A percentile compares a stretch with the other conserved stretches of the same genome.
phyloP scores from a whole-genome alignment of 164 flowering plant species.

The Santalum album region DNA sequence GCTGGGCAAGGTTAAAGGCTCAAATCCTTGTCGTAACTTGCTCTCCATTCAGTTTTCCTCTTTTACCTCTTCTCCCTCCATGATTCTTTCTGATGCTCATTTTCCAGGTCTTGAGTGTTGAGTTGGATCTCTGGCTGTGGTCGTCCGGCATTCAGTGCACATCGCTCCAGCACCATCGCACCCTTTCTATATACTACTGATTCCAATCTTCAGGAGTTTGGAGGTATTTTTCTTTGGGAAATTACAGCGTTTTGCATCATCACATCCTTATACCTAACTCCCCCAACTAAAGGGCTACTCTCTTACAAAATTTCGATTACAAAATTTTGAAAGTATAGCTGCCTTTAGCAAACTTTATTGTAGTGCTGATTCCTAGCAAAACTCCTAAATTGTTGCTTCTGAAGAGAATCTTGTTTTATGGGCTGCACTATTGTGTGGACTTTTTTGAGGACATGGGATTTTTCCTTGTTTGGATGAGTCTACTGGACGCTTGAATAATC shows the following conservation, averaged over 20 bases:
- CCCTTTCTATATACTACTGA: constrained; percentile 85
- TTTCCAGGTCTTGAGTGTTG: constrained; percentile 82
- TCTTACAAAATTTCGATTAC: background rate
- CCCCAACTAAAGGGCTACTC: background rate
- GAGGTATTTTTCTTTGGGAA: background rate
- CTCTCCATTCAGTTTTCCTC: too few relatives aligned
- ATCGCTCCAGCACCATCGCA: constrained; percentile 75
- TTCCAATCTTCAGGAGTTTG: background rate
- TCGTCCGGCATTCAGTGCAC: constrained; percentile 52
- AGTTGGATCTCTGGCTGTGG: constrained; percentile 97
- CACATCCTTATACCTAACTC: background rate
- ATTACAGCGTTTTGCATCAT: too few relatives aligned
- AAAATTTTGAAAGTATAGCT: background rate
- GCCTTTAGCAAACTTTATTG: background rate
- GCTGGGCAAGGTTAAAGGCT: too few relatives aligned
- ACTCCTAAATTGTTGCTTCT: too few relatives aligned
- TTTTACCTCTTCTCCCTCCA: too few relatives aligned
- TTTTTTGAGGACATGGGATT: too few relatives aligned
- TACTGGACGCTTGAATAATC: too few relatives aligned
- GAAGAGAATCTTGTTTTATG: too few relatives aligned
- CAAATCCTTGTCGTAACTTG: too few relatives aligned
- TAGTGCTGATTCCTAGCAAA: too few relatives aligned
- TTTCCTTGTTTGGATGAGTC: too few relatives aligned
- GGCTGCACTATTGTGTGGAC: too few relatives aligned
- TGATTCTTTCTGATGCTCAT: background rate